Evolutionary conservation across 352 stramenopile genomes (phyloP).

Genomic region (Pythium guiyangense): DNA sequence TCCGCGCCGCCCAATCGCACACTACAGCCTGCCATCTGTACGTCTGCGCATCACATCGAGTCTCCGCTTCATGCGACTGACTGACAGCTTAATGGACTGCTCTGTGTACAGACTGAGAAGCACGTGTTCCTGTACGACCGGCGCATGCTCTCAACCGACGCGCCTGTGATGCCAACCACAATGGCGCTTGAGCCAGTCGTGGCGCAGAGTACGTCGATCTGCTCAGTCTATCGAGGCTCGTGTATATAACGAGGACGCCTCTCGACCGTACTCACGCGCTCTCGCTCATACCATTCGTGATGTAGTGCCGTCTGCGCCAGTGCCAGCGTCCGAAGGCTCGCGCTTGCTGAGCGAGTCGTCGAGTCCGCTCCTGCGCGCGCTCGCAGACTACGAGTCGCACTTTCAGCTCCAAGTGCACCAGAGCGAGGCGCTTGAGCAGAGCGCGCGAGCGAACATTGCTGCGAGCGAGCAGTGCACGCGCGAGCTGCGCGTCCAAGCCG

Average conservation of each 20-base stretch:
- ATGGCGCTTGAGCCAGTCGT: slow-evolving; percentile 22
- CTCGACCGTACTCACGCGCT: no score
- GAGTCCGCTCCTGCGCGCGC: slow-evolving; percentile 66
- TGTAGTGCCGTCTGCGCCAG: slow-evolving; percentile 49
- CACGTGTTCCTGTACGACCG: slow-evolving; percentile 82
- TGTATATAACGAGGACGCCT: no score
- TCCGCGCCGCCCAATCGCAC: slow-evolving; percentile 55
- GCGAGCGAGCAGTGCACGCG: slow-evolving; percentile 46
- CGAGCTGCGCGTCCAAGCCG: slow-evolving; percentile 60
- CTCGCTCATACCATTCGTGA: neutral
- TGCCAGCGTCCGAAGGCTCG: slow-evolving; percentile 59
- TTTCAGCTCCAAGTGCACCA: slow-evolving; percentile 77
- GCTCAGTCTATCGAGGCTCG: no score
- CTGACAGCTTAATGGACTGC: neutral
- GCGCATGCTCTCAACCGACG: slow-evolving; percentile 68
- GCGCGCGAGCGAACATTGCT: slow-evolving; percentile 45
- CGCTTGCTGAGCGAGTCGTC: slow-evolving; percentile 73
- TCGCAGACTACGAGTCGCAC: slow-evolving; percentile 79
- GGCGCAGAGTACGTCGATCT: slow-evolving; percentile 5
- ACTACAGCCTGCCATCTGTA: slow-evolving; percentile 61
- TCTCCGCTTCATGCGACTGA: neutral
- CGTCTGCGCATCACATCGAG: neutral
- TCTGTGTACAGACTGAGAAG: slow-evolving; percentile 47
- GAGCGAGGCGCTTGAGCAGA: slow-evolving; percentile 53
- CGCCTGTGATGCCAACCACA: slow-evolving; percentile 35